Evolutionary conservation across 768 basidiomycete genomes (phyloP).

Genomic region (Suillus weaverae): DNA sequence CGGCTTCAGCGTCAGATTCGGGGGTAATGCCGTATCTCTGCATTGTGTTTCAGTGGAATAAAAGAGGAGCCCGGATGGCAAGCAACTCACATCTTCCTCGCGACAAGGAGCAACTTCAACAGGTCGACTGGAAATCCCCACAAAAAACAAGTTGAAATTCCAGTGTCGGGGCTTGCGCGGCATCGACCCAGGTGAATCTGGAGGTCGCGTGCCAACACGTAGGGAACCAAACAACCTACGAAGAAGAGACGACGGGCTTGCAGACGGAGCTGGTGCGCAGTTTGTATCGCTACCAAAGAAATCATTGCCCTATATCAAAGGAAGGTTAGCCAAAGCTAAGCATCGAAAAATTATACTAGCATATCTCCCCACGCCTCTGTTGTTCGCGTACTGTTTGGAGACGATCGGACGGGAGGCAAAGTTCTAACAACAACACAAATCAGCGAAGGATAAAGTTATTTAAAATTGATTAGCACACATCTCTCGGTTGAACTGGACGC

Average conservation of each 20-base stretch:
- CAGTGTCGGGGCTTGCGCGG: neutral
- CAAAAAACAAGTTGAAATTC: neutral
- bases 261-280: neutral
- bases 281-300: neutral
- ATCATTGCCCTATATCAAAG: neutral
- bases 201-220: neutral
- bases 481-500: neutral
- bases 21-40: too few species aligned
- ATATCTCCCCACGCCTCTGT: constrained; percentile 9
- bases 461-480: neutral
- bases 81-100: neutral
- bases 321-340: neutral
- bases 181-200: neutral
- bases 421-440: neutral
- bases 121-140: neutral
- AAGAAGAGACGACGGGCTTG: neutral
- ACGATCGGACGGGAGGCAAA: neutral
- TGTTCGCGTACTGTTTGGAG: constrained; percentile 12
- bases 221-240: neutral
- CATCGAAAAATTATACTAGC: neutral
- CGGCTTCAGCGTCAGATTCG: too few species aligned
- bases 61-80: too few species aligned
- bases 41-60: too few species aligned
- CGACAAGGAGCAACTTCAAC: neutral
- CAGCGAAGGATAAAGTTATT: neutral